Evolutionary conservation across 352 stramenopile genomes (phyloP), one percentile per base, ranked within the genome.

Genomic region (Pythium periplocum): DNA sequence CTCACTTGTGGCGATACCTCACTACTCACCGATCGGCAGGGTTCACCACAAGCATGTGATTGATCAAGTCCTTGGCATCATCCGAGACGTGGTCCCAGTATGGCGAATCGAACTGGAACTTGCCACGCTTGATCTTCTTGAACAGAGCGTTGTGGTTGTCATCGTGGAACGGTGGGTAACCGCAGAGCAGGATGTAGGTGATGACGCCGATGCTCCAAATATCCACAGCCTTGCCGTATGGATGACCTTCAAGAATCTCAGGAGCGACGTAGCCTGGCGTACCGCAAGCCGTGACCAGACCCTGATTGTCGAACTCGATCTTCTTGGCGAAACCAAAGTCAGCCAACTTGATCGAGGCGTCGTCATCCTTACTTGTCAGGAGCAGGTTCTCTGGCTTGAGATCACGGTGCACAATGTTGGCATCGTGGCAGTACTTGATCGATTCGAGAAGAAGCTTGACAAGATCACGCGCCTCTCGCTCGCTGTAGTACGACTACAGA

Each of bases 61-160:
- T 76, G 59, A 98, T 97, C 34, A 98, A 71, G 50, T 98, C 91
- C 68, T 98, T 98, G 45, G 90, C 95, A 48, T 97, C 77, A 45
- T 94, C 88, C 35, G 85, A 97, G 10, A 98, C 84, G 58, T 95
- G 77, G 63, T 93, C 83, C 93, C 93, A 98, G 70, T 98, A 98
- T 12, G 96, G 91, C n/a, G 89, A 87, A 57, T 98, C 91, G 56
- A 98, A 98, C 73, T 97, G 74, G 68, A 96, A 98, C 55, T 96
- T 87, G 49, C 90, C 93, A 48, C 81, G 87, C 65, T 96, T 95
- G 65, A 98, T 98, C 63, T 96, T 98, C 51, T 90, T 87, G 68
- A 98, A 98, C 12, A 98, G 82, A 43, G 87, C 82, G 32, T 87
- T 85, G 68, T 97, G 91, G 71, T 97, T 98, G 64, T 97, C 83